Evolutionary conservation across 352 stramenopile species (phyloP).

Genomic region (Globisporangium ultimum): DNA sequence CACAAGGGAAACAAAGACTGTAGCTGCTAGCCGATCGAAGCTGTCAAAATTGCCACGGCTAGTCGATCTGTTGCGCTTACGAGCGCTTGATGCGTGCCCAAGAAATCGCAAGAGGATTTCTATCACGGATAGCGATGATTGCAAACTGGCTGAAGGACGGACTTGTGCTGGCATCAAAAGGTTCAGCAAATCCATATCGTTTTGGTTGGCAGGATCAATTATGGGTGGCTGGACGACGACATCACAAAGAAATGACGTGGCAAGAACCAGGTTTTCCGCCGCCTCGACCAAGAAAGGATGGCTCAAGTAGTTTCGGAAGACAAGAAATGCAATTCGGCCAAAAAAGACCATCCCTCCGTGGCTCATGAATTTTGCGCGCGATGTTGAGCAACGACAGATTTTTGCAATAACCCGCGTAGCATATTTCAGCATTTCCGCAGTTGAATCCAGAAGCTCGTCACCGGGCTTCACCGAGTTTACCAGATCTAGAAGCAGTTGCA

Average conservation of each 20-base stretch:
- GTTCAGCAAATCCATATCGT: slow-evolving; percentile 5
- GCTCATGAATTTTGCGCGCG: slow-evolving; percentile 20
- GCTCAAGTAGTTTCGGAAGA: slow-evolving; percentile 5
- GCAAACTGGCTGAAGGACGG: background rate
- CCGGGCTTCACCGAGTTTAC: background rate
- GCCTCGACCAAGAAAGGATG: slow-evolving; percentile 1
- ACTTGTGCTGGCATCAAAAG: slow-evolving; percentile 4
- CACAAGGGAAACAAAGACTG: slow-evolving; percentile 12
- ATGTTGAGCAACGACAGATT: slow-evolving; percentile 14
- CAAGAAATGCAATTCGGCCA: slow-evolving; percentile 16
- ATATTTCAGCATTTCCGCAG: slow-evolving; percentile 18
- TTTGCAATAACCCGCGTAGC: slow-evolving; percentile 25
- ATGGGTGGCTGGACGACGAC: slow-evolving; percentile 1
- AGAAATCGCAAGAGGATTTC: slow-evolving; percentile 11
- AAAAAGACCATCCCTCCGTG: slow-evolving; percentile 23
- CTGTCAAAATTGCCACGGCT: slow-evolving; percentile 6
- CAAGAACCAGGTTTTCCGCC: slow-evolving; percentile 25
- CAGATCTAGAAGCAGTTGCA: slow-evolving; percentile 13
- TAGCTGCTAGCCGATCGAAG: slow-evolving; percentile 23
- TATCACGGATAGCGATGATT: slow-evolving; percentile 2
- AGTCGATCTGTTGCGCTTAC: background rate
- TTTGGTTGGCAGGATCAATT: slow-evolving; percentile 3
- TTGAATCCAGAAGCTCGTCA: background rate
- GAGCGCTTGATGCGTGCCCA: background rate
- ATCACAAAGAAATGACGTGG: slow-evolving; percentile 27